phyloP scores from a whole-genome alignment of 805 yeast species.

The Monosporozyma yasuniensis region DNA sequence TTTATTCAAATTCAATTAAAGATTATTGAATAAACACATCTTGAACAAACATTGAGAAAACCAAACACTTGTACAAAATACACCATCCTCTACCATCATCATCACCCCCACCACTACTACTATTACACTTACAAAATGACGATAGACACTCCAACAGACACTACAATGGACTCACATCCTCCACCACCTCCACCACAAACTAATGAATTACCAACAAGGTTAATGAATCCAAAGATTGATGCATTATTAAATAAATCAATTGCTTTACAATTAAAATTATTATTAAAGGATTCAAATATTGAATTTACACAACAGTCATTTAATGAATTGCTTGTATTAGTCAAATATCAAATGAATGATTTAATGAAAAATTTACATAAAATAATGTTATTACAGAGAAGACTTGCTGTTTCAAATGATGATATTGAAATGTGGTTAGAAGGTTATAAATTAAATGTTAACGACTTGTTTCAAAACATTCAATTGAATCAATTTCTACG shows the following conservation, averaged over 20 bases:
- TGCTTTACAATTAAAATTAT: slow-evolving; percentile 30
- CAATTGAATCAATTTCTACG: neutral
- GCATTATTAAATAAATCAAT: slow-evolving; percentile 28
- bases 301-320: slow-evolving; percentile 31
- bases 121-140: neutral
- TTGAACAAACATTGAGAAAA: neutral
- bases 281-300: slow-evolving; percentile 22
- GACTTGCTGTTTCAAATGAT: slow-evolving; percentile 42
- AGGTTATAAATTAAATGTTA: slow-evolving; percentile 35
- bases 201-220: slow-evolving; percentile 13
- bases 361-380: slow-evolving; percentile 38
- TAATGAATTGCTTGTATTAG: slow-evolving; percentile 31
- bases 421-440: slow-evolving; percentile 42
- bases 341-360: slow-evolving; percentile 31
- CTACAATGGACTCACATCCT: neutral
- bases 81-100: too few species aligned
- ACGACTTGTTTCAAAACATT: slow-evolving; percentile 25
- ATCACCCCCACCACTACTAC: neutral
- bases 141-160: neutral
- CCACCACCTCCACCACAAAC: neutral
- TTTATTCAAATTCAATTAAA: neutral
- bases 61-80: too few species aligned
- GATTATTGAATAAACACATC: neutral
- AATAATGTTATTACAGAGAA: slow-evolving; percentile 50
- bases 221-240: slow-evolving; percentile 15